Conservation (phyloP, 495 filamentous ascomycete species). For the Baudoinia panamericana region DNA sequence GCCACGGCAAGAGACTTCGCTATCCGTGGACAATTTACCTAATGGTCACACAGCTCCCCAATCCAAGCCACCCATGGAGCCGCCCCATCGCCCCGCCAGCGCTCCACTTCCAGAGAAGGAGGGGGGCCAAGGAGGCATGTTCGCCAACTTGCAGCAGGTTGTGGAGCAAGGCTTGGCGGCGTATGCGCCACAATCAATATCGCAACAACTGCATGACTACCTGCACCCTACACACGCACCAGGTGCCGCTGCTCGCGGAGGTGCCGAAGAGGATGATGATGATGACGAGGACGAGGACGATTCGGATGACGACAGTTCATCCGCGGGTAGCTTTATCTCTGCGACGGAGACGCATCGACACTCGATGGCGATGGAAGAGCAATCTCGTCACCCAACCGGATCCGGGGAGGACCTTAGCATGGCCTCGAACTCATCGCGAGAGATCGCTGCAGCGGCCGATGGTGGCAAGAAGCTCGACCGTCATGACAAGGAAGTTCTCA, state of each 20-base stretch:
- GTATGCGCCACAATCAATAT: conserved; percentile 18
- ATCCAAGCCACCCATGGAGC: too few relatives aligned
- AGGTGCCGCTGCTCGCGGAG: too few relatives aligned
- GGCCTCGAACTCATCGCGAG: conserved; percentile 10
- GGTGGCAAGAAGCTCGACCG: conserved; percentile 28
- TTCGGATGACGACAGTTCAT: conserved; percentile 5
- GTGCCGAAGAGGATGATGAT: too few relatives aligned
- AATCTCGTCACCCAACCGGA: too few relatives aligned
- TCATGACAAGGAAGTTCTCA: conserved; percentile 61
- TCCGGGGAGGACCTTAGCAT: conserved; percentile 1
- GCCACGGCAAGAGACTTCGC: too few relatives aligned
- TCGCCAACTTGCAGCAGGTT: conserved; percentile 8
- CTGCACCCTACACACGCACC: conserved; percentile 1
- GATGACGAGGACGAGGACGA: neutral
- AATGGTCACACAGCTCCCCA: too few relatives aligned
- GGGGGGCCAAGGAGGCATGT: conserved; percentile 15
- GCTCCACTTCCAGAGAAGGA: too few relatives aligned
- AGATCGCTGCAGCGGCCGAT: conserved; percentile 23
- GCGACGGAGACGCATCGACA: conserved; percentile 22
- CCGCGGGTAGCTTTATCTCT: conserved; percentile 26
- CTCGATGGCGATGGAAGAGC: neutral
- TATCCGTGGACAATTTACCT: too few relatives aligned
- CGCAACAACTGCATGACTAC: conserved; percentile 3
- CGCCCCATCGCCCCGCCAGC: too few relatives aligned
- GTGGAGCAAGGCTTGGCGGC: conserved; percentile 8